A percentile compares a stretch with the other conserved stretches of the same genome.
phyloP scores from a whole-genome alignment of 352 stramenopile species.

The Globisporangium lucens region DNA sequence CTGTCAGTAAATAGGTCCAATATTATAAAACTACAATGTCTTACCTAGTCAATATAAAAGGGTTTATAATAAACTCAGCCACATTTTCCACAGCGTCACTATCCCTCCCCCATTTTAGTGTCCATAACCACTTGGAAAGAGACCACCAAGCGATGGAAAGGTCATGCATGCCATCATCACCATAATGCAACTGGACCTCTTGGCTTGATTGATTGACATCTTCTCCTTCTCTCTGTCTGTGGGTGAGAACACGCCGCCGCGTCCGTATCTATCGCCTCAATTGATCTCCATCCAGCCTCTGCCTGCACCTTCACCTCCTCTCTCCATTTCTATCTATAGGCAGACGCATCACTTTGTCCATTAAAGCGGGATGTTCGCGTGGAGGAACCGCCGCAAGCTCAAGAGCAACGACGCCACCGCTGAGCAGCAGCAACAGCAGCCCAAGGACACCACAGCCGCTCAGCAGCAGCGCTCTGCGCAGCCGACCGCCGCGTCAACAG shows the following conservation, averaged over 20 bases:
- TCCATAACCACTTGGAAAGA: background rate
- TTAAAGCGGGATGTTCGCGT: conserved; percentile 7
- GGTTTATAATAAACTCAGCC: background rate
- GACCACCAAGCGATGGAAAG: background rate
- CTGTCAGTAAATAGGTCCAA: background rate
- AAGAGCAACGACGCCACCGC: background rate
- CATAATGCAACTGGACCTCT: conserved; percentile 7
- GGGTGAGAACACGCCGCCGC: background rate
- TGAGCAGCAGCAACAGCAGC: background rate
- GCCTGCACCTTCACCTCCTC: background rate
- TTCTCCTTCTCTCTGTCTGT: background rate
- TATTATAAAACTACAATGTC: background rate
- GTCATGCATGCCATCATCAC: background rate
- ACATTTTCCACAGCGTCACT: background rate
- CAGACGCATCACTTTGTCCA: background rate
- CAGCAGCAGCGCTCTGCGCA: background rate
- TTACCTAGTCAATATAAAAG: background rate
- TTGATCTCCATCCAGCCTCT: background rate
- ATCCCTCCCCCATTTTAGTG: background rate
- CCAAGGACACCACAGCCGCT: background rate
- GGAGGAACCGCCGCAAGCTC: conserved; percentile 15
- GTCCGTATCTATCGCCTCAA: background rate
- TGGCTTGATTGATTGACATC: background rate
- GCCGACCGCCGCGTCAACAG: background rate
- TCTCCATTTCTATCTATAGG: background rate